phyloP scores from a whole-genome alignment of 345 rosid genomes.

The Hibiscus syriacus region DNA sequence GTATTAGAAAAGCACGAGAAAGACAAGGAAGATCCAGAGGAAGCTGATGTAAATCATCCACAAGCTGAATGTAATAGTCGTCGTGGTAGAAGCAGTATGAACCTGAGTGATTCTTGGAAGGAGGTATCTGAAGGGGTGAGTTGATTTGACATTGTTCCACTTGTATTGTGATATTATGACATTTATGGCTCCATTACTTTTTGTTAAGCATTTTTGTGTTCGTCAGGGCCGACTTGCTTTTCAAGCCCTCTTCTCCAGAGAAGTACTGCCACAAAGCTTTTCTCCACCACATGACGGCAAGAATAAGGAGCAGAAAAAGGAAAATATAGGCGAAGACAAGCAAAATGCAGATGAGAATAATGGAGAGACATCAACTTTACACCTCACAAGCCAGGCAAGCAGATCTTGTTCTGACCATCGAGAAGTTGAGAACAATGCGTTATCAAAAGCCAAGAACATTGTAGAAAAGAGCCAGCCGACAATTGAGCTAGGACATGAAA shows the following conservation, averaged over 20 bases:
- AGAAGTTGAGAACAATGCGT: slow-evolving; percentile 30
- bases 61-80: slow-evolving; percentile 43
- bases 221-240: slow-evolving; percentile 88
- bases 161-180: neutral
- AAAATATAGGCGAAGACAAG: slow-evolving; percentile 25
- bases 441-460: slow-evolving; percentile 16
- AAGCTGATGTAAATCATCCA: slow-evolving; percentile 39
- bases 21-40: slow-evolving; percentile 43
- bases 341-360: slow-evolving; percentile 23
- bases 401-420: slow-evolving; percentile 19
- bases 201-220: neutral
- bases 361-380: slow-evolving; percentile 31
- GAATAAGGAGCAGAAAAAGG: slow-evolving; percentile 9
- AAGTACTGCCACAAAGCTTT: slow-evolving; percentile 87
- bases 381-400: slow-evolving; percentile 38
- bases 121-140: slow-evolving; percentile 79
- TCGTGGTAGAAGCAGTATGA: slow-evolving; percentile 51
- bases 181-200: neutral
- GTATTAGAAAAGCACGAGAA: slow-evolving; percentile 52
- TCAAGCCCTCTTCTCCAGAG: slow-evolving; percentile 79
- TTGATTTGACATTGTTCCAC: neutral
- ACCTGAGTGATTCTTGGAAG: slow-evolving; percentile 66
- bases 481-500: slow-evolving; percentile 48
- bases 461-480: slow-evolving; percentile 38
- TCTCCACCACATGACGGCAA: slow-evolving; percentile 37